Base-by-base conservation (phyloP, 306 rosid species). In the Pueraria montana region DNA sequence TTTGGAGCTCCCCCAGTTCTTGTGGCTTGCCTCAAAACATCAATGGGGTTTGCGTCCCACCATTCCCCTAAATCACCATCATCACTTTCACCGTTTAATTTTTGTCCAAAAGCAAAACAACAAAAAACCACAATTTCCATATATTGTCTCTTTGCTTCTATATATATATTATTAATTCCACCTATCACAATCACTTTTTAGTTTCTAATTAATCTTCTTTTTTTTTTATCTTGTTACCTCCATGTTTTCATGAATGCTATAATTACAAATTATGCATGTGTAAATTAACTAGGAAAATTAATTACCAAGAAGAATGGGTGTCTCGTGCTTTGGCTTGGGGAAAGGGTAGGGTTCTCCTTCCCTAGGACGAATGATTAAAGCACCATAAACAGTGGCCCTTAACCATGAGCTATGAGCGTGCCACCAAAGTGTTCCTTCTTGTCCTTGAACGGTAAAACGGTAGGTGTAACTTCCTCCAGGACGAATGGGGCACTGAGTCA, bases 351-450 rank as follows among this genome's bases (percentile, higher is more conserved):
- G 3, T 16, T 90, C 87, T 85, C 92, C 97, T 85, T 88, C 65
- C 76, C 78, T 90, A 1, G 99, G 99, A 45, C 78, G 97, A 74
- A 96, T 88, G 72, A 96, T 82, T 20, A 96, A 86, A 4, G 97
- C 95, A 21, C 99, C 99, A 23, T 96, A 94, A 9, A 94, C 97
- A 0, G 97, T 96, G 75, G 98, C 97, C 61, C 99, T 89, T 11
- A 96, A 88, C 99, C 99, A 96, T 5, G 99, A 96, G 80, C 95
- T 96, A 59, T 96, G 99, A 42, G 99, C 98, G 18, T 96, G 99
- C 99, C 99, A 96, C 99, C 99, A 96, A 34, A 96, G 83, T 23
- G 99, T 96, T 2, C 99, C 99, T 87, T 92, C 99, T 77, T 96
- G 99, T 34, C 95, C 97, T 79, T 90, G 66, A 26, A 96, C 52